Conservation (phyloP, 176 grass and related monocot species). For the Rhynchospora tenuis region DNA sequence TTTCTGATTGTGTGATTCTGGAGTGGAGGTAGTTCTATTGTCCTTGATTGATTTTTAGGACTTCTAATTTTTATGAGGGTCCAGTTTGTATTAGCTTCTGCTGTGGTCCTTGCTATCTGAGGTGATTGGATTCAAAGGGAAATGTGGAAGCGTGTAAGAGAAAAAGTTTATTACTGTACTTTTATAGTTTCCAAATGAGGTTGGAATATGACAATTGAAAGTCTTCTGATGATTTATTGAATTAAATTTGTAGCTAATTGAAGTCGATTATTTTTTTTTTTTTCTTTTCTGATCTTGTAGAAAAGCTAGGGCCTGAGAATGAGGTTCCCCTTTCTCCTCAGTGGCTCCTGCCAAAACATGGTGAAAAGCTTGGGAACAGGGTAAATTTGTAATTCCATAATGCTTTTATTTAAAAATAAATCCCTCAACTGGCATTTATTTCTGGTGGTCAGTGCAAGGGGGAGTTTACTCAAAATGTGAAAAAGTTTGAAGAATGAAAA, state of each 20-base stretch:
- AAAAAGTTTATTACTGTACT: background rate
- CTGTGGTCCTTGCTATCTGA: background rate
- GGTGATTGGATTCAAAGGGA: background rate
- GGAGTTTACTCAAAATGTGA: slow-evolving; percentile 24
- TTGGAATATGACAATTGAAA: background rate
- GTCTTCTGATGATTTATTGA: background rate
- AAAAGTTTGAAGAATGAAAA: background rate
- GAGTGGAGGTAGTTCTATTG: background rate
- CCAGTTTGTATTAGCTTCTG: background rate
- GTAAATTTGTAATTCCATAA: slow-evolving; percentile 3
- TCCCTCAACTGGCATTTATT: background rate
- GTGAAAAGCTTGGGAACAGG: slow-evolving; percentile 29
- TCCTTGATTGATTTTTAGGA: background rate
- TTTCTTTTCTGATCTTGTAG: slow-evolving; percentile 6
- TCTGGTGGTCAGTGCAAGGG: background rate
- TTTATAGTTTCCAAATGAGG: background rate
- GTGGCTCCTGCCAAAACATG: slow-evolving; percentile 86
- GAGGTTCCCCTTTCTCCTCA: slow-evolving; percentile 96
- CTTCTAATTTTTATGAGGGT: background rate
- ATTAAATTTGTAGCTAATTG: background rate
- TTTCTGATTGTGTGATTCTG: background rate
- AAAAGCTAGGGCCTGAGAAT: slow-evolving; percentile 51
- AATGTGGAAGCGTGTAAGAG: background rate
- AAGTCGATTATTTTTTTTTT: background rate
- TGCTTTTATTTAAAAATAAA: background rate